Evolutionary conservation across 495 filamentous ascomycete genomes (phyloP).

Genomic region (Penicillium riverlandense): DNA sequence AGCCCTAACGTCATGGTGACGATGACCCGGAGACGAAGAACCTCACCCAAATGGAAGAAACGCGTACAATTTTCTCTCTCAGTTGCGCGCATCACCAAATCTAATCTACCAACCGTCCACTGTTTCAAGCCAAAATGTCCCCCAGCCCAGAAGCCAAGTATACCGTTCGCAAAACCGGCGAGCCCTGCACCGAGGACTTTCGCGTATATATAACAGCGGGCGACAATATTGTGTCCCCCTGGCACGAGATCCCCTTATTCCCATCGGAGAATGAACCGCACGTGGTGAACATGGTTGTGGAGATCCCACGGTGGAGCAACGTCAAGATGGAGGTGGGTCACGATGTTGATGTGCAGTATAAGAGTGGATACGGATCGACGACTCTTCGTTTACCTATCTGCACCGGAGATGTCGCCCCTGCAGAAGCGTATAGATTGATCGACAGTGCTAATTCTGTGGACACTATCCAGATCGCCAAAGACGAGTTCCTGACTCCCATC

Average conservation of each 20-base stretch:
- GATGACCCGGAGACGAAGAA: background rate
- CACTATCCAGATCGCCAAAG: constrained; percentile 66
- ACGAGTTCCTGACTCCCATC: constrained; percentile 81
- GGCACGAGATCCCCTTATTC: constrained; percentile 86
- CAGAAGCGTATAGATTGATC: too few relatives aligned
- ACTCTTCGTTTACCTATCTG: background rate
- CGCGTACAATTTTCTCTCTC: background rate
- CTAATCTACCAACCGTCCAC: background rate
- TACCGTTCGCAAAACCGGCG: constrained; percentile 64
- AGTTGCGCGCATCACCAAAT: background rate
- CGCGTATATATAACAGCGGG: constrained; percentile 84
- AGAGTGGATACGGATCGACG: too few relatives aligned
- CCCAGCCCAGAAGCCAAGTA: constrained; percentile 11
- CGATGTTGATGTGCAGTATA: background rate
- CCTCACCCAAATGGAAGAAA: background rate
- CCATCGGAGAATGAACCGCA: constrained; percentile 73
- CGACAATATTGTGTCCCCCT: constrained; percentile 73
- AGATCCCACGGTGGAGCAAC: constrained; percentile 91
- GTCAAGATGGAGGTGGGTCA: constrained; percentile 74
- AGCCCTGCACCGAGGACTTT: constrained; percentile 77
- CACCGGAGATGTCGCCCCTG: background rate
- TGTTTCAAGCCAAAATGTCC: background rate
- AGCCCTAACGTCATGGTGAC: background rate
- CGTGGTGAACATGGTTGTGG: constrained; percentile 86
- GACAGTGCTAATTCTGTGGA: background rate